Evolutionary conservation across 75 land plant species (phyloP).

Genomic region (Sequoiadendron giganteum): DNA sequence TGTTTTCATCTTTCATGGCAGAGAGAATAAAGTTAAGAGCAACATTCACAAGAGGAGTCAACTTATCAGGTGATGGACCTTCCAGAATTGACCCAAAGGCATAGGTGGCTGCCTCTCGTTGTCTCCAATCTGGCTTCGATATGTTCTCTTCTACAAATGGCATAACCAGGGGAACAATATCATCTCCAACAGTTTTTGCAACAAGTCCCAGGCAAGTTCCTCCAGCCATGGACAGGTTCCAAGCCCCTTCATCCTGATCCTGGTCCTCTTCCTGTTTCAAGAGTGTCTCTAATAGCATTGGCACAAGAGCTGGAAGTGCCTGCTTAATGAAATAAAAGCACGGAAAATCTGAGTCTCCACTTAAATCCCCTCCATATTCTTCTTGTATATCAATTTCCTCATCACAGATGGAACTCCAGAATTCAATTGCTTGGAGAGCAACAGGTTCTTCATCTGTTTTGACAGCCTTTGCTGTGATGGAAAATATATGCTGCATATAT

Average conservation of each 20-base stretch:
- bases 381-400: conserved; percentile 49
- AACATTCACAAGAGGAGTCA: conserved; percentile 66
- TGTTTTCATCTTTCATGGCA: conserved; percentile 78
- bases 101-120: conserved; percentile 44
- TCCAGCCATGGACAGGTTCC: conserved; percentile 48
- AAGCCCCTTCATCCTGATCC: conserved; percentile 43
- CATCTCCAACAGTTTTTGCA: conserved; percentile 41
- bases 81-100: conserved; percentile 60
- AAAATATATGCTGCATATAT: conserved; percentile 38
- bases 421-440: conserved; percentile 46
- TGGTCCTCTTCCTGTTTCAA: conserved; percentile 46
- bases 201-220: conserved; percentile 46
- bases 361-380: conserved; percentile 24
- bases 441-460: conserved; percentile 46
- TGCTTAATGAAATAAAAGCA: conserved; percentile 36
- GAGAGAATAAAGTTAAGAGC: conserved; percentile 70
- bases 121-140: conserved; percentile 39
- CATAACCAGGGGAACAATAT: conserved; percentile 44
- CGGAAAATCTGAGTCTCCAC: conserved; percentile 33
- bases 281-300: conserved; percentile 37
- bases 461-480: conserved; percentile 42
- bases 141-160: conserved; percentile 44
- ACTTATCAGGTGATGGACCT: conserved; percentile 81
- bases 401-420: conserved; percentile 41
- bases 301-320: conserved; percentile 39